These are phyloP conservation scores for Verticillium nonalfalfae DNA, from an alignment of 2,329 filamentous ascomycete genomes.

Conservation along the genomic window DNA sequence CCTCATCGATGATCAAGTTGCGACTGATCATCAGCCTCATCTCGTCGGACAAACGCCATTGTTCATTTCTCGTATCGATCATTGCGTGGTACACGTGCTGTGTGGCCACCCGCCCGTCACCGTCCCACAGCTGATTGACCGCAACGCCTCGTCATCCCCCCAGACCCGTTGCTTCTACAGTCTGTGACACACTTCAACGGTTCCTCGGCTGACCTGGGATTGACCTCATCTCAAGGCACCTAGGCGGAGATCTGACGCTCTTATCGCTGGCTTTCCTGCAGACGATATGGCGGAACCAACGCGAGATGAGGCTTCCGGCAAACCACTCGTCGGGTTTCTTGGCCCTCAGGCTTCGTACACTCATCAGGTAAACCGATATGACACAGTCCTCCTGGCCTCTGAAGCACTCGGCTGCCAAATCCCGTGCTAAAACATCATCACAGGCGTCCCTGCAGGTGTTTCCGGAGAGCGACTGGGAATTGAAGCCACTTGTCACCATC, in stretches of 20 bases:
- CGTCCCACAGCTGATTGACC: not conserved
- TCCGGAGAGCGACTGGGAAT: slow-evolving; percentile 36
- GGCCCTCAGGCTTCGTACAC: slow-evolving; percentile 43
- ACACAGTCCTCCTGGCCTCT: not conserved
- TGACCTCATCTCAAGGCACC: not conserved
- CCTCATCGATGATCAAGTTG: not conserved
- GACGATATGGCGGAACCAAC: not conserved
- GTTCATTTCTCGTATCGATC: not conserved
- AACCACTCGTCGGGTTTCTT: slow-evolving; percentile 41
- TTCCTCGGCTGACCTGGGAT: not conserved
- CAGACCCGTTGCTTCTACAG: not conserved
- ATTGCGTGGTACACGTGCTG: not conserved
- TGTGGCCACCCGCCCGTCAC: not conserved
- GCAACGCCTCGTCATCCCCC: not conserved
- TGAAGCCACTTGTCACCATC: slow-evolving; percentile 46
- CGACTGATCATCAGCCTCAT: not conserved
- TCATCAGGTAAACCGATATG: slow-evolving; percentile 34
- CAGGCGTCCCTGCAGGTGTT: slow-evolving; percentile 43
- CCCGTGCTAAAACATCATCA: slow-evolving; percentile 3
- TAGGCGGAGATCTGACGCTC: not conserved
- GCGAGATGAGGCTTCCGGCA: slow-evolving; percentile 9
- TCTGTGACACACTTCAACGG: not conserved
- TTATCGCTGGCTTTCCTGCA: not conserved
- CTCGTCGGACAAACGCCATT: not conserved
- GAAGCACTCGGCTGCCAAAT: not conserved